Percentiles rank a stretch among this genome's conserved stretches.
These are phyloP conservation scores for Fragilariopsis cylindrus DNA, from an alignment of 108 stramenopile species.

Conservation along the genomic window DNA sequence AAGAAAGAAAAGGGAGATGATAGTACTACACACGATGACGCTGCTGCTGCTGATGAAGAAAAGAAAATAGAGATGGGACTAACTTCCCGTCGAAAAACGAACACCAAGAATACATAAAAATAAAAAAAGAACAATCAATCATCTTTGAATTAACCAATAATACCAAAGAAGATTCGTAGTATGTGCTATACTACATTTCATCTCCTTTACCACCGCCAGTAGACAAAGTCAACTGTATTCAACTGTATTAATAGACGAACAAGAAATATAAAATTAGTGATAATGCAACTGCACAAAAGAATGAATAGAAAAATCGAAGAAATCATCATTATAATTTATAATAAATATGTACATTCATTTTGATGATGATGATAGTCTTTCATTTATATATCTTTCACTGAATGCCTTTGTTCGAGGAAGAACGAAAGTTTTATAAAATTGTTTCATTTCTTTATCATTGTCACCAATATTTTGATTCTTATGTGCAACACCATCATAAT, in stretches of 20 bases:
- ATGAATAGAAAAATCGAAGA: too few species aligned
- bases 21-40: constrained; percentile 5
- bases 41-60: constrained; percentile 6
- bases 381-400: constrained; percentile 4
- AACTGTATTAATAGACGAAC: too few species aligned
- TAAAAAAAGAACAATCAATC: too few species aligned
- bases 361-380: constrained; percentile 3
- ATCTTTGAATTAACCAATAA: too few species aligned
- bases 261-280: too few species aligned
- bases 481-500: background rate
- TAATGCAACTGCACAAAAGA: too few species aligned
- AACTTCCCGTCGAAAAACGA: constrained; percentile 18
- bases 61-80: constrained; percentile 28
- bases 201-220: too few species aligned
- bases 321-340: too few species aligned
- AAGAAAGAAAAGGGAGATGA: constrained; percentile 62
- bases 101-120: constrained; percentile 7
- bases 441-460: background rate
- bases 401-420: background rate
- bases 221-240: too few species aligned
- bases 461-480: background rate
- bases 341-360: background rate
- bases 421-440: constrained; percentile 9
- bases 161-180: too few species aligned
- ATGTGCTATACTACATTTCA: too few species aligned